These are phyloP conservation scores for Mollisiaceae sp. DNA, from an alignment of 2,329 filamentous ascomycete genomes.

Conservation along the genomic window DNA sequence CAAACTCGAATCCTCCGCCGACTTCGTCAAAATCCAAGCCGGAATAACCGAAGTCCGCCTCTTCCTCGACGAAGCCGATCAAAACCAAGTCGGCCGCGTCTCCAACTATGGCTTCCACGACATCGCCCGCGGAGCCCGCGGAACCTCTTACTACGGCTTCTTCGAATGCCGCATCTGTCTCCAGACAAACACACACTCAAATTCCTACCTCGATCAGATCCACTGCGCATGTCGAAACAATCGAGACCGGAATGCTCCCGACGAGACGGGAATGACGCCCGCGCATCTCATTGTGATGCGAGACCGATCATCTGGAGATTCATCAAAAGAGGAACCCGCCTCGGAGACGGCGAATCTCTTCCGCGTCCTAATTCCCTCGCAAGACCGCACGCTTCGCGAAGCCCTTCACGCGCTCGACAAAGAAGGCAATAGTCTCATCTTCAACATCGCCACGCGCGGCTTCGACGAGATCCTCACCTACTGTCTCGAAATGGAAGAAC, in stretches of 20 bases:
- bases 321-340: slow-evolving; percentile 22
- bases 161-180: slow-evolving; percentile 32
- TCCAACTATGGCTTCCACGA: slow-evolving; percentile 34
- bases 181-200: slow-evolving; percentile 27
- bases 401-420: slow-evolving; percentile 33
- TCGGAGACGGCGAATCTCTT: slow-evolving; percentile 30
- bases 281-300: slow-evolving; percentile 32
- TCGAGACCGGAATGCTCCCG: slow-evolving; percentile 32
- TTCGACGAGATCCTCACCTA: slow-evolving; percentile 32
- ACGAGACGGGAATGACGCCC: slow-evolving; percentile 33
- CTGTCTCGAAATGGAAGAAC: slow-evolving; percentile 28
- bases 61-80: slow-evolving; percentile 22
- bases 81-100: not conserved
- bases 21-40: slow-evolving; percentile 28
- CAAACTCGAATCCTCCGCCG: slow-evolving; percentile 24
- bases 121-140: slow-evolving; percentile 33
- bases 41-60: slow-evolving; percentile 30
- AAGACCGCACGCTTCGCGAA: slow-evolving; percentile 29
- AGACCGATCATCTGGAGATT: slow-evolving; percentile 25
- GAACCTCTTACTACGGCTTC: slow-evolving; percentile 22
- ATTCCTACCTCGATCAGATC: slow-evolving; percentile 34
- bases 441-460: slow-evolving; percentile 32
- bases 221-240: slow-evolving; percentile 30
- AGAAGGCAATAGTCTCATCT: slow-evolving; percentile 32
- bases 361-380: slow-evolving; percentile 23